These are phyloP conservation scores for Zasmidium angulare DNA, from an alignment of 2,329 filamentous ascomycete genomes.

Conservation along the genomic window DNA sequence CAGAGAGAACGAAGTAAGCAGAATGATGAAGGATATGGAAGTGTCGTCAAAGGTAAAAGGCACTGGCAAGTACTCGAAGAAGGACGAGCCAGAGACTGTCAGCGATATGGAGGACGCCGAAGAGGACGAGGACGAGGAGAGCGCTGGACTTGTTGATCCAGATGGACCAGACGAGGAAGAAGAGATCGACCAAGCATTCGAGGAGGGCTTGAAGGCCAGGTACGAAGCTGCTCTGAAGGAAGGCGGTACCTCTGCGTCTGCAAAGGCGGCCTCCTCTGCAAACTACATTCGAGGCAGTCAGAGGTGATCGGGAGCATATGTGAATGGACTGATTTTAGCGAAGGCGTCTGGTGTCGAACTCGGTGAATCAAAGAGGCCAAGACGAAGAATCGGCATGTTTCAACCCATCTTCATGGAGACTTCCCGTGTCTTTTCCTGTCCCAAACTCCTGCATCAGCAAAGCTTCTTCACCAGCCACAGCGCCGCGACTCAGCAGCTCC, in stretches of 20 bases:
- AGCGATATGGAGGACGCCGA: constrained; percentile 56
- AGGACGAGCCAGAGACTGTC: constrained; percentile 51
- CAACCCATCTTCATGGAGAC: background rate
- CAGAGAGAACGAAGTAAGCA: constrained; percentile 79
- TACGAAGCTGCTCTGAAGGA: constrained; percentile 71
- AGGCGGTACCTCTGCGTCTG: constrained; percentile 13
- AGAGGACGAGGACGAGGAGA: constrained; percentile 51
- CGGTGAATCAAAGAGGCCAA: background rate
- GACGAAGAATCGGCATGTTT: background rate
- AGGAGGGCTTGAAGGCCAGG: constrained; percentile 68
- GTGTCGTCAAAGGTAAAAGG: constrained; percentile 48
- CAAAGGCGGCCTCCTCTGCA: constrained; percentile 14
- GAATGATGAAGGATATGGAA: constrained; percentile 92
- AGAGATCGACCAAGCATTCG: constrained; percentile 58
- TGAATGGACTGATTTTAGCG: constrained; percentile 6
- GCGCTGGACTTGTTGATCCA: constrained; percentile 48
- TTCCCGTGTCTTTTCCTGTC: background rate
- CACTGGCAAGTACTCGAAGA: constrained; percentile 35
- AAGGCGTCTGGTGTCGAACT: constrained; percentile 6
- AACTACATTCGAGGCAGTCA: constrained; percentile 25
- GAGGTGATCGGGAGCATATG: constrained; percentile 9
- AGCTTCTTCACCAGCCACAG: background rate
- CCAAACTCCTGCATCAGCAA: background rate
- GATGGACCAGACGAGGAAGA: constrained; percentile 53
- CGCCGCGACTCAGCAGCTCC: background rate